Base-by-base conservation (phyloP, 495 filamentous ascomycete species). In the Daldinia grandis region DNA sequence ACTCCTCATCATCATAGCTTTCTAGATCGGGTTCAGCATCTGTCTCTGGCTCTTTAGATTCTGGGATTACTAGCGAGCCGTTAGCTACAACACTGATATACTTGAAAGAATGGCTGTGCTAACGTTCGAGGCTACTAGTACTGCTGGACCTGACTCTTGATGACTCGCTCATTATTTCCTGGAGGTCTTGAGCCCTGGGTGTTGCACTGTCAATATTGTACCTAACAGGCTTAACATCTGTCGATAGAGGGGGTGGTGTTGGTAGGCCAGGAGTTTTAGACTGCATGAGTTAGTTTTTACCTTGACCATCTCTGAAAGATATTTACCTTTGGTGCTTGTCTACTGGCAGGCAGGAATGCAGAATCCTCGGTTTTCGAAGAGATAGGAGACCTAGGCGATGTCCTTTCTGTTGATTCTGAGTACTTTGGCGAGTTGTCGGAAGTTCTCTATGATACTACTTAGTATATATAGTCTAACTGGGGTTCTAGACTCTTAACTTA, bases 161-260 rank as follows among this genome's bases (percentile, higher is more conserved):
- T 15, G 76, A 30, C 33, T 86, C 86, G 8, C 80, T 78, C 40
- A 87, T 65, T 15, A 84, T 76, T 19, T 90, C 89, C 55, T 94
- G 90, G 55, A 93, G 81, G 49, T 90, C 95, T 73, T 96, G 93
- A 10, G 93, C 93, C 63, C 91, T 87, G 2, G 93, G 93, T 14
- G 93, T 97, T 42, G 88, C 87, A 69, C 86, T 84, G 49, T 96
- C 91, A 19, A 87, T 77, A 74, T 85, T 87, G 71, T 88, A 91
- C 37, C 81, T 81, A n/a, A 82, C 81, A 15, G 88, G 88, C 31
- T 87, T 82, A 19, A 95, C 81, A 58, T 89, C 83, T 21, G 93
- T 97, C 17, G 87, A 87, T 40, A 93, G 81, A 3, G 88, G 88
- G 31, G 90, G 90, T 2, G 88, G 90, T 21, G 88, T 68, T 24